These are phyloP conservation scores for Jimgerdemannia lactiflua DNA, from an alignment of 192 early-diverging fungal genomes.

Conservation along the genomic window DNA sequence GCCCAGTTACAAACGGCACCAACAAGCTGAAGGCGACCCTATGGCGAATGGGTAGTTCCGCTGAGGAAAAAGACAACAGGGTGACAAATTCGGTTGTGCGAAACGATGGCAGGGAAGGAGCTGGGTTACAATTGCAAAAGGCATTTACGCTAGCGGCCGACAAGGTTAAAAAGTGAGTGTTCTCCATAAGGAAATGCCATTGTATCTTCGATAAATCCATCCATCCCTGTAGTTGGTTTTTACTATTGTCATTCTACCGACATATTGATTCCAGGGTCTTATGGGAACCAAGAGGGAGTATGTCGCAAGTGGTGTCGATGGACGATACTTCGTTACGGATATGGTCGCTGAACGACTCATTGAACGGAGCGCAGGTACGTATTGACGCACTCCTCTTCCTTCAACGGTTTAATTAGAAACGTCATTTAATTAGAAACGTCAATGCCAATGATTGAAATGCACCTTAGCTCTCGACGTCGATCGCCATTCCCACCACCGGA, in stretches of 20 bases:
- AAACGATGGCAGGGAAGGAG: not conserved
- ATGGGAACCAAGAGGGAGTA: conserved; percentile 43
- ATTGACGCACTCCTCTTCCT: not conserved
- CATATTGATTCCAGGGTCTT: conserved; percentile 26
- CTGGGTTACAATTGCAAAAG: conserved; percentile 18
- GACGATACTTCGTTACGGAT: conserved; percentile 44
- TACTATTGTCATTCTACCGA: too few species aligned
- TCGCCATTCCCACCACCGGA: conserved; percentile 15
- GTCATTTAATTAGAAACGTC: too few species aligned
- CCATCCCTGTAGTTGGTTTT: too few species aligned
- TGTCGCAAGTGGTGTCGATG: conserved; percentile 17
- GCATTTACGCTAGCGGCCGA: conserved; percentile 24
- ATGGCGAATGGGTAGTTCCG: conserved; percentile 11
- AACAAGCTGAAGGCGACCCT: conserved; percentile 13
- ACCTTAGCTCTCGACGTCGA: conserved; percentile 30
- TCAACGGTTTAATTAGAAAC: too few species aligned
- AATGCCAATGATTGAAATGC: too few species aligned
- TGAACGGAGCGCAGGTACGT: conserved; percentile 36
- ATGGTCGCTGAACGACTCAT: conserved; percentile 41
- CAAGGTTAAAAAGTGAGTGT: conserved; percentile 10
- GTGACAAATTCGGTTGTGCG: not conserved
- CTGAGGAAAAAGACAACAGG: conserved; percentile 24
- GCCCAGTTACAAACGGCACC: not conserved
- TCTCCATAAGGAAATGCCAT: not conserved
- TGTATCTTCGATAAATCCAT: too few species aligned